Evolutionary conservation across 2,329 filamentous ascomycete genomes (phyloP), one percentile per base, ranked within the genome.

Genomic region (Cladosporium sp.): DNA sequence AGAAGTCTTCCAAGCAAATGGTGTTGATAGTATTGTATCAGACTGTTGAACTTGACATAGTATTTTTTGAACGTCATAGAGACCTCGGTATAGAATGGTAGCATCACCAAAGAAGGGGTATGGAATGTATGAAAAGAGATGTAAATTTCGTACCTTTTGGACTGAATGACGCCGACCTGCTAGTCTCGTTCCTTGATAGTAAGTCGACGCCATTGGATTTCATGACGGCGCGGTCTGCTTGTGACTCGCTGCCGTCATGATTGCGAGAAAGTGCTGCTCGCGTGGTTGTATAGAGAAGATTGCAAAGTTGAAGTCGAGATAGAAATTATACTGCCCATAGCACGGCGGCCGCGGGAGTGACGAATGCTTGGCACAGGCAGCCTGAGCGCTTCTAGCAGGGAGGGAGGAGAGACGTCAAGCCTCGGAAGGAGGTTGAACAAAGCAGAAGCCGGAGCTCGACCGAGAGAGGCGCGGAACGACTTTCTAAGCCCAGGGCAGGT

Each of bases 21-120:
- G 15, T 11, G 3, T 36, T n/a, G 15, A 15, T 20, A 48, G 19
- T 43, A 41, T 41, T 18, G 22, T 53, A 67, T 79, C 75, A 78
- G 73, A 73, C 70, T 77, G 73, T 77, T 77, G 74, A 78, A 75
- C 74, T 77, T 77, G 74, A 76, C 66, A 59, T 58, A 41, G 37
- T 32, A 40, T 59, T 63, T 50, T 63, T 68, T 68, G 56, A 60
- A 53, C 59, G 55, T 68, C 65, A 68, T 66, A 52, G 58, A 57
- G 48, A 58, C 56, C 55, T 70, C 68, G 64, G 61, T 69, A 62
- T 67, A 70, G 66, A 70, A 62, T 61, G 62, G 19, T 52, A 45
- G 54, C 49, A 56, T 59, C 61, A 66, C 65, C 61, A 61, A 52
- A 48, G 51, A 12, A 15, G 13, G 32, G 32, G 22, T 19, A 20